A percentile compares a stretch with the other conserved stretches of the same genome.
Evolutionary conservation across 192 early-diverging fungal genomes (phyloP).

Genomic region (Coemansia biformis): DNA sequence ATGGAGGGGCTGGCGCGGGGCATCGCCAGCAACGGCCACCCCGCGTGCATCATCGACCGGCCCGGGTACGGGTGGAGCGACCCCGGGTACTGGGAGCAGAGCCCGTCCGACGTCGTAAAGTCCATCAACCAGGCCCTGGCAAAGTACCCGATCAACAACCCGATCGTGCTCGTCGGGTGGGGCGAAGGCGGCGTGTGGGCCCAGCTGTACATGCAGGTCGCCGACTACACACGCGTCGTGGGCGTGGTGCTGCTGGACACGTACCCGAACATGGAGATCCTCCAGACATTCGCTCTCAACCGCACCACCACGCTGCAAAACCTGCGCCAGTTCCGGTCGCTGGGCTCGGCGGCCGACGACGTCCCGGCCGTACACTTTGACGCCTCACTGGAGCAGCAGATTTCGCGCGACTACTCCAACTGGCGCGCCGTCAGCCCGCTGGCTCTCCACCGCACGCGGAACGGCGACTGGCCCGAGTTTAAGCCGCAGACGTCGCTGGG

Average conservation of each 20-base stretch:
- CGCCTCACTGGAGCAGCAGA: conserved; percentile 11
- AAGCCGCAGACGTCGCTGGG: conserved; percentile 27
- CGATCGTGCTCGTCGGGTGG: conserved; percentile 47
- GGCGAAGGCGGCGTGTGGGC: conserved; percentile 55
- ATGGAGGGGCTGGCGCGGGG: conserved; percentile 46
- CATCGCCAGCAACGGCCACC: conserved; percentile 29
- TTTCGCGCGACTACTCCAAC: conserved; percentile 25
- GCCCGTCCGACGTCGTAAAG: conserved; percentile 47
- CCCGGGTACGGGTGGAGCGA: conserved; percentile 55
- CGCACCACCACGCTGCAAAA: conserved; percentile 48
- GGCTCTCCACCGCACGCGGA: conserved; percentile 43
- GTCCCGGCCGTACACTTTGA: conserved; percentile 32
- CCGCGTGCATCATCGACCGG: conserved; percentile 48
- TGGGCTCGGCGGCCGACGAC: neutral
- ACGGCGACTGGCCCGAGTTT: conserved; percentile 41
- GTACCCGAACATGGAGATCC: conserved; percentile 47
- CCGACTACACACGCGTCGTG: conserved; percentile 37
- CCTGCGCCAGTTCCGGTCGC: conserved; percentile 36
- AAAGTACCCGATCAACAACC: conserved; percentile 42
- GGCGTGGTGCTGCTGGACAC: conserved; percentile 50
- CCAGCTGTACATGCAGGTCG: conserved; percentile 50
- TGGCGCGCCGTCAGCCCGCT: conserved; percentile 48
- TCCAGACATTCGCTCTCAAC: conserved; percentile 50
- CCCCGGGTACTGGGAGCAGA: conserved; percentile 49
- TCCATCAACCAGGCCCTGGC: conserved; percentile 46